Evolutionary conservation across 108 stramenopile species (phyloP), one percentile per base, ranked within the genome.

Genomic region (Cylindrotheca fusiformis): DNA sequence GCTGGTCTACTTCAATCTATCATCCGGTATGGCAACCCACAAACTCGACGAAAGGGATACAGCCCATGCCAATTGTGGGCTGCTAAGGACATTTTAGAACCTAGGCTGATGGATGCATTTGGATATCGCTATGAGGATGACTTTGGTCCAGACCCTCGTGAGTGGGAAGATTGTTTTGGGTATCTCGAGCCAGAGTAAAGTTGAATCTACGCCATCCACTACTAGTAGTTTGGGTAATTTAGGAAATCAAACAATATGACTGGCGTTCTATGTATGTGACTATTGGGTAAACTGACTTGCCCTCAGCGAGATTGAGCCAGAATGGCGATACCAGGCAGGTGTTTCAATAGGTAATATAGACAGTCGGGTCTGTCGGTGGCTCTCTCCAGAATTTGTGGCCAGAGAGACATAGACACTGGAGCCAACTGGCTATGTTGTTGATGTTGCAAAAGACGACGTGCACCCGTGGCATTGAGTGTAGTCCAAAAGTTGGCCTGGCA

Each of bases 81-180:
- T 17, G 82, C 69, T 0, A 55, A 66, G 33, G 66, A 78, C 32
- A 52, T 76, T 1, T 32, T 84, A 36, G 83, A 84, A 59, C 57
- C 70, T 14, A 48, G 52, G 17, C 48, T 84, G 8, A 60, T 84
- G 71, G 64, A 76, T 19, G 14, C 53, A 1, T 75, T 81, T 51
- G 77, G 65, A 17, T 81, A 81, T 44, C 63, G 64, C 0, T 69
- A 60, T 27, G 68, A 60, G 26, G 52, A 59, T 10, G 14, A 41
- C 10, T 41, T 41, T 41, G 36, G 36, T 6, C 10, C 6, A 6
- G 14, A 14, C 14, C 36, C 36, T 41, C 6, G 36, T 41, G 36
- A 41, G 6, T 41, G 36, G 36, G 36, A 6, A 41, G 36, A 41
- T 14, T 41, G 36, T 14, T 41, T 41, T 41, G 36, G 36, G 14